Base-by-base conservation (phyloP, 2,329 filamentous ascomycete species). In the Biscogniauxia mediterranea region DNA sequence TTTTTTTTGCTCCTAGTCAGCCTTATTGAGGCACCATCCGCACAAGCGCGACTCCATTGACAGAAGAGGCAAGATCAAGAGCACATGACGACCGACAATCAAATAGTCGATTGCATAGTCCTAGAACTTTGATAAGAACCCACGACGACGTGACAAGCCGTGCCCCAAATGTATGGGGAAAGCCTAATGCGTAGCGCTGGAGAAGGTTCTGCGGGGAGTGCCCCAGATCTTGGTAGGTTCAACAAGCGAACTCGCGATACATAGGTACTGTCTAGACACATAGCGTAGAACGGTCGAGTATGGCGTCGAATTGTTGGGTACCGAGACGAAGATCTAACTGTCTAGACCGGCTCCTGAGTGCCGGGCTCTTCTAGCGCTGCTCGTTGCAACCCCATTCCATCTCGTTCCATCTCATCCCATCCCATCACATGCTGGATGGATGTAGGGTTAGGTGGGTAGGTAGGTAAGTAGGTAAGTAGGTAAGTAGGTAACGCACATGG, bases 171-270 rank as follows among this genome's bases (percentile, higher is more conserved):
- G 38, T 46, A 46, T 50, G 49, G 32, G 38, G 42, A 56, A 55
- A 56, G 57, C 57, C 55, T 60, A 32, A 58, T 46, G 58, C n/a
- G 54, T 57, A 59, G 61, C 56, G 57, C 52, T 21, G 56, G 60
- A 55, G 50, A 59, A 66, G 62, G 66, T 57, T 71, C 69, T 68
- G 69, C 68, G 69, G 70, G 68, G 67, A 67, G 60, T 51, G 58
- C 66, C 59, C 56, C 52, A 60, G 58, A 57, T 52, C 53, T 53
- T 65, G 68, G 67, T 71, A 68, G 63, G 64, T 58, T 23, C 38
- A 61, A 52, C 23, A 61, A 57, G 55, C 52, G 52, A 54, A 59
- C n/a, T 53, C 55, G 57, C 54, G 62, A 61, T 46, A 32, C 11
- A 32, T 32, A 32, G n/a, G n/a, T n/a, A n/a, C n/a, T n/a, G n/a